phyloP scores from a whole-genome alignment of 2,329 filamentous ascomycete species.

The Sporothrix inflata region DNA sequence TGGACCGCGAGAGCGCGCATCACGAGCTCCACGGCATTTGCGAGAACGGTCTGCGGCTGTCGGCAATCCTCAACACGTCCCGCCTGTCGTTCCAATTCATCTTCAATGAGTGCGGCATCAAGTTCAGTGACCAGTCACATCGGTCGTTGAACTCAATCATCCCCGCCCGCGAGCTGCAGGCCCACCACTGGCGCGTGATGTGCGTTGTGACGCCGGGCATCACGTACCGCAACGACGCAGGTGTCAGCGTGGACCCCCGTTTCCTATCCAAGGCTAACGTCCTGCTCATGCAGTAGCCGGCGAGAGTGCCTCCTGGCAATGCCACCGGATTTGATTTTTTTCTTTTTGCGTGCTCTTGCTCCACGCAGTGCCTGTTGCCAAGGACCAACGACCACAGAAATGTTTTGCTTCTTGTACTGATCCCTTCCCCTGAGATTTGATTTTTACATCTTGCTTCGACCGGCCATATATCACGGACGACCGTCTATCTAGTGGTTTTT shows the following conservation, averaged over 20 bases:
- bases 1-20: constrained; percentile 44
- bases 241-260: constrained; percentile 49
- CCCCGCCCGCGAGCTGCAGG: constrained; percentile 51
- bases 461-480: neutral
- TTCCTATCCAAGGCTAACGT: constrained; percentile 53
- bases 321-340: neutral
- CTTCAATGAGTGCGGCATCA: constrained; percentile 55
- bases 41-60: constrained; percentile 50
- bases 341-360: neutral
- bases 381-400: too few relatives aligned
- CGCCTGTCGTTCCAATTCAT: constrained; percentile 41
- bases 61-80: constrained; percentile 51
- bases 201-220: constrained; percentile 59
- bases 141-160: constrained; percentile 49
- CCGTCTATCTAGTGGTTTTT: neutral
- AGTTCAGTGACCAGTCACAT: constrained; percentile 54
- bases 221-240: constrained; percentile 57
- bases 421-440: neutral
- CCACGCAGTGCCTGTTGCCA: too few relatives aligned
- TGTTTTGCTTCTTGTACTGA: neutral
- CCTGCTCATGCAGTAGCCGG: constrained; percentile 47
- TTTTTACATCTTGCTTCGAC: neutral
- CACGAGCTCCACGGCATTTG: constrained; percentile 49
- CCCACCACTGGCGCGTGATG: constrained; percentile 56
- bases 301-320: neutral